Percentiles rank a stretch among this genome's conserved stretches.
Conservation (phyloP, 2,329 filamentous ascomycete genomes). For the Ascochyta viciae-villosae region DNA sequence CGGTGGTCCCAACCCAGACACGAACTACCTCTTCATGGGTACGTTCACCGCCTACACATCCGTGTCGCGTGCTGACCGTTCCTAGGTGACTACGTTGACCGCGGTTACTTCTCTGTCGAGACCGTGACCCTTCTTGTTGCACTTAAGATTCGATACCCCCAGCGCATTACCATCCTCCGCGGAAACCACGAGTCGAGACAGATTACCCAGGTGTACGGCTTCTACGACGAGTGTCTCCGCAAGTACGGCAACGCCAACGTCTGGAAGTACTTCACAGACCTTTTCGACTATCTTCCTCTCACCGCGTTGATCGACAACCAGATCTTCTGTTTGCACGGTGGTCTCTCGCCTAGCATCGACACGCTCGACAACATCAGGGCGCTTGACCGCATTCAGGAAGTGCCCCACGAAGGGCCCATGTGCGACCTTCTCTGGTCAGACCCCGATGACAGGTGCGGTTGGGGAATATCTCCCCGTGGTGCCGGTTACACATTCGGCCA, state of each 20-base stretch:
- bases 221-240: conserved; percentile 78
- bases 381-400: conserved; percentile 66
- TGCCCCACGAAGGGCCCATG: conserved; percentile 78
- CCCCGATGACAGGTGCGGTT: conserved; percentile 94
- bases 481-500: conserved; percentile 95
- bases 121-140: conserved; percentile 95
- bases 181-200: conserved; percentile 84
- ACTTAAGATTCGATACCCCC: conserved; percentile 96
- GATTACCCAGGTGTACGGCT: conserved; percentile 80
- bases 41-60: conserved; percentile 4
- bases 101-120: conserved; percentile 98
- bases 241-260: conserved; percentile 81
- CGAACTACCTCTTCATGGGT: conserved; percentile 99
- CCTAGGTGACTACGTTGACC: conserved; percentile 94
- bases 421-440: conserved; percentile 83
- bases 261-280: conserved; percentile 80
- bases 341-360: conserved; percentile 74
- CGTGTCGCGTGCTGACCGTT: conserved; percentile 23
- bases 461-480: conserved; percentile 94
- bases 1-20: conserved; percentile 95
- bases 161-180: conserved; percentile 96
- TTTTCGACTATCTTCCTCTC: conserved; percentile 78
- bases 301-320: conserved; percentile 77
- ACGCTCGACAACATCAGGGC: conserved; percentile 73
- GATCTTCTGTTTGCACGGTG: conserved; percentile 76